These are phyloP conservation scores for Phytophthora vignae DNA, from an alignment of 352 stramenopile genomes.

Conservation along the genomic window DNA sequence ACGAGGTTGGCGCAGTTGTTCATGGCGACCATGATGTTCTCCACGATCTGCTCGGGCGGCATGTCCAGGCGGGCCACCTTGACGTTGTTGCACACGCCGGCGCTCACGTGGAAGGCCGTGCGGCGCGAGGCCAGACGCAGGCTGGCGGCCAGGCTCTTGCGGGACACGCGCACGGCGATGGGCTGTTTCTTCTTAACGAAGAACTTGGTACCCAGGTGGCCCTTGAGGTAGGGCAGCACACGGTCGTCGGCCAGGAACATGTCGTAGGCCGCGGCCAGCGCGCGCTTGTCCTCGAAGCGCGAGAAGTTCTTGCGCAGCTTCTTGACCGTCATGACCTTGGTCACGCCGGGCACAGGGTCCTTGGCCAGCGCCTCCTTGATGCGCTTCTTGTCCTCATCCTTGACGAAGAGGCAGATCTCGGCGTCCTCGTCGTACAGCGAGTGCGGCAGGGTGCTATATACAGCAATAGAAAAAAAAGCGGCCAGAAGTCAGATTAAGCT, in stretches of 20 bases:
- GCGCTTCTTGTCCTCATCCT: slow-evolving; percentile 85
- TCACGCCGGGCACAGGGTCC: slow-evolving; percentile 63
- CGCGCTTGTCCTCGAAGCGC: slow-evolving; percentile 78
- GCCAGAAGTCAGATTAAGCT: slow-evolving; percentile 14
- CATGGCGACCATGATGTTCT: slow-evolving; percentile 80
- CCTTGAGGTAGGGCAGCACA: slow-evolving; percentile 78
- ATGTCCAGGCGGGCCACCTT: slow-evolving; percentile 82
- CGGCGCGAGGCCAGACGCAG: slow-evolving; percentile 58
- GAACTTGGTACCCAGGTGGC: slow-evolving; percentile 72
- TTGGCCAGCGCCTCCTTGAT: slow-evolving; percentile 76
- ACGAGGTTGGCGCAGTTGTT: slow-evolving; percentile 83
- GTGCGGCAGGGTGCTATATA: slow-evolving; percentile 66
- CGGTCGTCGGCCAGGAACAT: slow-evolving; percentile 84
- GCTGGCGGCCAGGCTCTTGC: slow-evolving; percentile 58
- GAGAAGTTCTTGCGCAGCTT: slow-evolving; percentile 86
- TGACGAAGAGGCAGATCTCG: slow-evolving; percentile 86
- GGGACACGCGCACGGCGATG: slow-evolving; percentile 75
- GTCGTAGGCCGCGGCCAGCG: slow-evolving; percentile 76
- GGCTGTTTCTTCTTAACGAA: slow-evolving; percentile 87
- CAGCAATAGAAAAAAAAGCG: slow-evolving; percentile 2
- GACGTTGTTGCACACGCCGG: slow-evolving; percentile 91
- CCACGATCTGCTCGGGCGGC: slow-evolving; percentile 69
- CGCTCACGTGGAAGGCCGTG: slow-evolving; percentile 88
- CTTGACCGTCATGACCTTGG: slow-evolving; percentile 84
- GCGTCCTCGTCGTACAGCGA: slow-evolving; percentile 59